phyloP scores from a whole-genome alignment of 176 grass and related monocot species.

The Neostapfia colusana region DNA sequence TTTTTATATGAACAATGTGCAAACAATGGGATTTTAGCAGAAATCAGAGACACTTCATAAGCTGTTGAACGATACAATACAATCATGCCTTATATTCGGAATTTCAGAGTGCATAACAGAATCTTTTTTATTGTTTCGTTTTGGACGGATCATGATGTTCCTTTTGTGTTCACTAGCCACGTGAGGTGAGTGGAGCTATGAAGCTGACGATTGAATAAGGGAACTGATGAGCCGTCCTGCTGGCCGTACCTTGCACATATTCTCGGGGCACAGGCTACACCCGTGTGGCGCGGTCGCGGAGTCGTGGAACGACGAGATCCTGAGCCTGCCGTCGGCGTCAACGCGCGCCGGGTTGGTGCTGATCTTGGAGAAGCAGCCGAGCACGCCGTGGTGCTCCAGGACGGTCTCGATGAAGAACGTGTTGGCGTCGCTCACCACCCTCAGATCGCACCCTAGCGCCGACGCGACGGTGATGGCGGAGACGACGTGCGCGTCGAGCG shows the following conservation, averaged over 20 bases:
- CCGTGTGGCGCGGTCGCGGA: slow-evolving; percentile 46
- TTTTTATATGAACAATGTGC: not conserved
- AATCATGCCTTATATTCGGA: slow-evolving; percentile 7
- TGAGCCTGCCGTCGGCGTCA: slow-evolving; percentile 60
- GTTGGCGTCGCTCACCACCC: slow-evolving; percentile 88
- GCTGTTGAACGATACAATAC: not conserved
- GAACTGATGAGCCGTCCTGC: slow-evolving; percentile 32
- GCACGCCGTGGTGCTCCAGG: slow-evolving; percentile 64
- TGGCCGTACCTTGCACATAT: slow-evolving; percentile 82
- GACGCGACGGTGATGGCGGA: slow-evolving; percentile 60
- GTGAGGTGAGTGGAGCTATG: slow-evolving; percentile 19
- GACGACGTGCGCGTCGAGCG: slow-evolving; percentile 51
- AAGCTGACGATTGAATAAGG: slow-evolving; percentile 5
- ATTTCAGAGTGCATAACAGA: slow-evolving; percentile 28
- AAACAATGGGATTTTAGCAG: not conserved
- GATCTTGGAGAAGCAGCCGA: slow-evolving; percentile 77
- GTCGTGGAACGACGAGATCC: slow-evolving; percentile 72
- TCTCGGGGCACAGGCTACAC: slow-evolving; percentile 74
- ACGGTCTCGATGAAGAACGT: slow-evolving; percentile 81
- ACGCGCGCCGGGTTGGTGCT: slow-evolving; percentile 59
- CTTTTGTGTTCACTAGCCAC: slow-evolving; percentile 6
- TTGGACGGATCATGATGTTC: slow-evolving; percentile 19
- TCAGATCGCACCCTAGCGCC: slow-evolving; percentile 65
- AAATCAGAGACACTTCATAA: not conserved
- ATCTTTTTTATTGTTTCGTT: not conserved